Percentiles rank a stretch among this genome's conserved stretches.
These are phyloP conservation scores for Aspergillus latus DNA, from an alignment of 2,329 filamentous ascomycete species.

Conservation along the genomic window DNA sequence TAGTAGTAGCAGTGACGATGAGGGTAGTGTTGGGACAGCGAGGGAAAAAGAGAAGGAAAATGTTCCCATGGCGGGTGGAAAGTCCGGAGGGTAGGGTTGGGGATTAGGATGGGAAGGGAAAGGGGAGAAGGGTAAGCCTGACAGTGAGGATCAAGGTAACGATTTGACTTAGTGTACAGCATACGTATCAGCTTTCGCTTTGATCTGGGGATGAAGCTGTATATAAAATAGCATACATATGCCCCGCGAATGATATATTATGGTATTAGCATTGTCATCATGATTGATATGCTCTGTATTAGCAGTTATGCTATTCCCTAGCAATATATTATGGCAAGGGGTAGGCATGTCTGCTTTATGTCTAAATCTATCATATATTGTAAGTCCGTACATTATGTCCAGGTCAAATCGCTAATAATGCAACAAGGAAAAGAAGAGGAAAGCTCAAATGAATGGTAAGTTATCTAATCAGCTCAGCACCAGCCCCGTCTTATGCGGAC, in stretches of 20 bases:
- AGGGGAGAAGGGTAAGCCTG: not conserved
- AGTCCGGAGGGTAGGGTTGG: not conserved
- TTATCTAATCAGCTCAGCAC: constrained; percentile 19
- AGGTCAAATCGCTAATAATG: not conserved
- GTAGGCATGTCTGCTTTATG: not conserved
- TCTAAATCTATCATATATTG: not conserved
- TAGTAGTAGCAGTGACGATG: constrained; percentile 33
- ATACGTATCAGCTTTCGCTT: not conserved
- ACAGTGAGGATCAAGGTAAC: not conserved
- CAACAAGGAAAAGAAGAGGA: not conserved
- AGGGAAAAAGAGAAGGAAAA: constrained; percentile 17
- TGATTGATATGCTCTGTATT: no score
- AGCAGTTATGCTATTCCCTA: no score
- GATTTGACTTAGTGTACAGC: not conserved
- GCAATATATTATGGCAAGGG: no score
- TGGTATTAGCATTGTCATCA: no score
- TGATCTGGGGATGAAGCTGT: not conserved
- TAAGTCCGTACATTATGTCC: not conserved
- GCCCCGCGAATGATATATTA: no score
- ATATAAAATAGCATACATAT: no score
- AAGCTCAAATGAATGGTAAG: not conserved
- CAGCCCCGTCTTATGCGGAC: constrained; percentile 32
- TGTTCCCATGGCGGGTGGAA: constrained; percentile 3
- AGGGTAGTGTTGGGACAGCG: not conserved
- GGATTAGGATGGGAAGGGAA: not conserved